These are phyloP conservation scores for Acer saccharum DNA, from an alignment of 345 rosid species.

Conservation along the genomic window DNA sequence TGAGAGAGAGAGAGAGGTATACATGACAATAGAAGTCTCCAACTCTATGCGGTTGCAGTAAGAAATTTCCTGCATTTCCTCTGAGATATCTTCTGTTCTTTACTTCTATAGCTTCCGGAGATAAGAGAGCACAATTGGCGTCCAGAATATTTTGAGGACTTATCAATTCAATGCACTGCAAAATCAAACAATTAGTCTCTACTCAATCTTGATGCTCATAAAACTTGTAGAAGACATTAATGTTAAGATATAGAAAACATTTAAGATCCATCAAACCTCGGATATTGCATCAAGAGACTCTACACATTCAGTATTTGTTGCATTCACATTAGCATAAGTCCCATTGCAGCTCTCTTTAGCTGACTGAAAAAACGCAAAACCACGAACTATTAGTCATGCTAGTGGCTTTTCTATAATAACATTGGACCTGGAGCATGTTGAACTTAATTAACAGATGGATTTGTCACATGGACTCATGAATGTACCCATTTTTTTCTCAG, in stretches of 20 bases:
- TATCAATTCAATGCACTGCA: constrained; percentile 12
- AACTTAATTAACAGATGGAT: too few species aligned
- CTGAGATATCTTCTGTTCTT: constrained; percentile 15
- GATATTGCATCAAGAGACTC: constrained; percentile 24
- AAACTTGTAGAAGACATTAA: background rate
- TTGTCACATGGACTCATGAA: too few species aligned
- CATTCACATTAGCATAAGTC: constrained; percentile 24
- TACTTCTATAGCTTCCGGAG: constrained; percentile 14
- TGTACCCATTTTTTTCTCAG: too few species aligned
- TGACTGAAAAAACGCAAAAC: constrained; percentile 4
- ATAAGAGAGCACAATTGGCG: constrained; percentile 17
- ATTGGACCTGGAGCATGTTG: too few species aligned
- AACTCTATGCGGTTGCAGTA: background rate
- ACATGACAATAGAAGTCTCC: constrained; percentile 26
- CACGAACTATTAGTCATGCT: too few species aligned
- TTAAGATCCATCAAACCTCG: constrained; percentile 14
- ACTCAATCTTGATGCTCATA: background rate
- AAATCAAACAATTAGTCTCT: background rate
- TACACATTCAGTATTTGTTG: constrained; percentile 29
- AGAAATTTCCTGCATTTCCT: constrained; percentile 9
- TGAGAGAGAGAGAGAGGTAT: background rate
- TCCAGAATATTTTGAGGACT: constrained; percentile 18
- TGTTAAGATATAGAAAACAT: background rate
- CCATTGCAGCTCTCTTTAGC: constrained; percentile 36
- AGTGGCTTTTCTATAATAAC: too few species aligned